Conservation (phyloP, 495 filamentous ascomycete species). For the Hyphodiscus hymeniophilus region DNA sequence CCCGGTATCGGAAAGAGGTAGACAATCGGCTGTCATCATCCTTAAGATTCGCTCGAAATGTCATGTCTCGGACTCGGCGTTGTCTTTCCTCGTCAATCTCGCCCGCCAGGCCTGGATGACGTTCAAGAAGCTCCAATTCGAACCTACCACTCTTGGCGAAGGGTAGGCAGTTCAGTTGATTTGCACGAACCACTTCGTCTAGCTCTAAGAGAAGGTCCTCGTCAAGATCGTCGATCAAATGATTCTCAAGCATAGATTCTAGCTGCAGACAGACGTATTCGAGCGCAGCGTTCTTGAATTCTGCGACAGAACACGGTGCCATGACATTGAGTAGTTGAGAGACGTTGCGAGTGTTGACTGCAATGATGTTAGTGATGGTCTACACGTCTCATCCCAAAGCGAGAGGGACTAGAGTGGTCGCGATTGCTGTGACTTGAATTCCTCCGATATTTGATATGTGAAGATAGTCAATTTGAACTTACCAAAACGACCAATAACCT, state of each 20-base stretch:
- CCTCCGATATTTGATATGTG: too few relatives aligned
- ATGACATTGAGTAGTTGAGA: constrained; percentile 76
- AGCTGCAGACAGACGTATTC: constrained; percentile 90
- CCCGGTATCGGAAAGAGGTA: constrained; percentile 36
- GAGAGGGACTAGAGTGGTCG: too few relatives aligned
- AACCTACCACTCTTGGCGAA: constrained; percentile 67
- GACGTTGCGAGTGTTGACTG: constrained; percentile 79
- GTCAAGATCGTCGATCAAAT: constrained; percentile 78
- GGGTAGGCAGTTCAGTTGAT: constrained; percentile 68
- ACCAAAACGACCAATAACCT: constrained; percentile 77
- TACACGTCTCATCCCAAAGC: too few relatives aligned
- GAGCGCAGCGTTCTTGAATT: constrained; percentile 81
- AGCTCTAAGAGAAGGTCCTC: constrained; percentile 71
- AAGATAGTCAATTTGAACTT: too few relatives aligned
- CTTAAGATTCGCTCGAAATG: constrained; percentile 48
- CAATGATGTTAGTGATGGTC: constrained; percentile 7
- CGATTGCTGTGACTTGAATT: too few relatives aligned
- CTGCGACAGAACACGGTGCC: constrained; percentile 67
- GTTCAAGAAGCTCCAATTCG: constrained; percentile 60
- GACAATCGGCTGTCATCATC: constrained; percentile 50
- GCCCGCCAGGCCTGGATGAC: constrained; percentile 50
- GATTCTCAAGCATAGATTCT: constrained; percentile 83
- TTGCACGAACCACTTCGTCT: constrained; percentile 68
- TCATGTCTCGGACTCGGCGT: constrained; percentile 39
- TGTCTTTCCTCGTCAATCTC: constrained; percentile 45